phyloP scores from a whole-genome alignment of 768 basidiomycete species.

The Trametes villosa region DNA sequence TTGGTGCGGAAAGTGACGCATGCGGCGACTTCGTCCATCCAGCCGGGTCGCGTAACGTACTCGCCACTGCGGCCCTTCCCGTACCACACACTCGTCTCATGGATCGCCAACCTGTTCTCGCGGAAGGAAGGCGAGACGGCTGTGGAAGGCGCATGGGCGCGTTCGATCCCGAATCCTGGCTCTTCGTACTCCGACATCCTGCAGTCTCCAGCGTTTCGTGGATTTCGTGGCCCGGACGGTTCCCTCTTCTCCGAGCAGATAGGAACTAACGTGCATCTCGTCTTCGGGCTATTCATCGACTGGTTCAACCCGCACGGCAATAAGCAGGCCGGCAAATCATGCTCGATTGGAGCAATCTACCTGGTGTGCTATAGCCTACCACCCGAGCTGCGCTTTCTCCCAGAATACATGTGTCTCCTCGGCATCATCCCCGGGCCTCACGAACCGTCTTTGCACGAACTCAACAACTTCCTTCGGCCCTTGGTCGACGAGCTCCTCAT shows the following conservation, averaged over 20 bases:
- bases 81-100: background rate
- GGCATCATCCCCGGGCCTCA: constrained; percentile 32
- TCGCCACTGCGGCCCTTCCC: background rate
- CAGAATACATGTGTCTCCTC: constrained; percentile 38
- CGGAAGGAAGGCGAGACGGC: background rate
- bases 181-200: background rate
- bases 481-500: constrained; percentile 28
- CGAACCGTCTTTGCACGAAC: constrained; percentile 23
- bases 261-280: background rate
- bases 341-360: constrained; percentile 21
- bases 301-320: constrained; percentile 14
- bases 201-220: background rate
- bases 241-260: background rate
- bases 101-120: background rate
- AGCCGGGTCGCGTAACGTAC: background rate
- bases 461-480: constrained; percentile 31
- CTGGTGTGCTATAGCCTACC: constrained; percentile 40
- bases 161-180: background rate
- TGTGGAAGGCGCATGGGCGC: background rate
- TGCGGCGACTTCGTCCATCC: background rate
- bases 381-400: constrained; percentile 33
- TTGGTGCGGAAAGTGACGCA: background rate
- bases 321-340: background rate
- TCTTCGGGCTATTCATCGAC: constrained; percentile 5
- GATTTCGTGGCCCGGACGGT: background rate